Evolutionary conservation across 2,329 filamentous ascomycete genomes (phyloP).

Genomic region (Aspergillus glaucus): DNA sequence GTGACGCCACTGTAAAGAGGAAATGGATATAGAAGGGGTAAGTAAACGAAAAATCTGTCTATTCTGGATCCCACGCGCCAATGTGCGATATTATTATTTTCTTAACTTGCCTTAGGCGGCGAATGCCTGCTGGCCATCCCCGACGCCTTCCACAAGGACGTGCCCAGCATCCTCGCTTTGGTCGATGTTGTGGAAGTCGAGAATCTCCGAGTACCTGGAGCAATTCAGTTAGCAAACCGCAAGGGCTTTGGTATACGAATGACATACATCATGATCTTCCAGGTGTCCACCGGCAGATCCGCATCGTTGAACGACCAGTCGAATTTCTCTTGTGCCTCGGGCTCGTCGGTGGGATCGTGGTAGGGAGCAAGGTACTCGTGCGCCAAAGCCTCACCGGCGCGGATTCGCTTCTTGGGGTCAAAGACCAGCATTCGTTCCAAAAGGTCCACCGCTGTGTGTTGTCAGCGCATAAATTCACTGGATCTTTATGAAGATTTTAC

Average conservation of each 20-base stretch:
- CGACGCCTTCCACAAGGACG: slow-evolving; percentile 21
- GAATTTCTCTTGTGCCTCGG: slow-evolving; percentile 92
- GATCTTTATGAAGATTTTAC: slow-evolving; percentile 17
- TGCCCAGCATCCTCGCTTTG: slow-evolving; percentile 30
- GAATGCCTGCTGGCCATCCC: slow-evolving; percentile 19
- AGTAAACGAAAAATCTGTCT: background rate
- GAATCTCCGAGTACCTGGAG: slow-evolving; percentile 90
- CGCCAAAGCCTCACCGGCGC: slow-evolving; percentile 74
- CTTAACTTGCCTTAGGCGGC: slow-evolving; percentile 13
- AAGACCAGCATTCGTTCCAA: slow-evolving; percentile 97
- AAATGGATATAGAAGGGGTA: background rate
- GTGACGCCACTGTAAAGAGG: slow-evolving; percentile 6
- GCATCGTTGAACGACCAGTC: slow-evolving; percentile 99
- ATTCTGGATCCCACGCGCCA: background rate
- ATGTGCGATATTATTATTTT: slow-evolving; percentile 5
- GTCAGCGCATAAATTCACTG: slow-evolving; percentile 5
- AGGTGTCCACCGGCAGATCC: slow-evolving; percentile 95
- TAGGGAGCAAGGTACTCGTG: slow-evolving; percentile 95
- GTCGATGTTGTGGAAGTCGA: slow-evolving; percentile 96
- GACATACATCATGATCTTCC: slow-evolving; percentile 99
- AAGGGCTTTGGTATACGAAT: background rate
- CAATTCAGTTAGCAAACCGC: slow-evolving; percentile 2
- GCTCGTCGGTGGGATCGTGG: slow-evolving; percentile 95
- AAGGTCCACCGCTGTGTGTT: slow-evolving; percentile 69
- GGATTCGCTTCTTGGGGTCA: slow-evolving; percentile 92